These are phyloP conservation scores for Xylariaceae sp. DNA, from an alignment of 2,329 filamentous ascomycete genomes.

Conservation along the genomic window DNA sequence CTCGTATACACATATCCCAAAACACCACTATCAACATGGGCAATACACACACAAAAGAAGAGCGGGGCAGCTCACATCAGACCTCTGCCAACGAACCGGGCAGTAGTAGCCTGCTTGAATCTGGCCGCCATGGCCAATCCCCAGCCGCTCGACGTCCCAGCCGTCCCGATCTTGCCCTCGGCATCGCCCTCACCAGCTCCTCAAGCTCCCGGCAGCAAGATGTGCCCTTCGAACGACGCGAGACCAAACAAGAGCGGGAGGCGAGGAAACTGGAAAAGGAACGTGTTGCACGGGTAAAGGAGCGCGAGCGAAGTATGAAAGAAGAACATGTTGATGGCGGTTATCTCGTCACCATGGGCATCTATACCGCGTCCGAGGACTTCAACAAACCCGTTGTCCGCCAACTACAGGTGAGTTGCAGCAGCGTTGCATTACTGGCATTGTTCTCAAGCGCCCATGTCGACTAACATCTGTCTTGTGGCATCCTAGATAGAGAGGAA, in stretches of 20 bases:
- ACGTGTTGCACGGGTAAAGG: slow-evolving; percentile 74
- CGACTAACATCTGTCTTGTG: slow-evolving; percentile 21
- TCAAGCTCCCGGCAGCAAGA: slow-evolving; percentile 49
- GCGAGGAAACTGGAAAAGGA: slow-evolving; percentile 85
- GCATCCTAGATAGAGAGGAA: slow-evolving; percentile 80
- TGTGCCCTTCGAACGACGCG: slow-evolving; percentile 68
- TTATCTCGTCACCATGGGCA: slow-evolving; percentile 90
- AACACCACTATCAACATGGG: slow-evolving; percentile 19
- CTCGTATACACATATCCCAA: background rate
- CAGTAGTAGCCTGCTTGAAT: slow-evolving; percentile 3
- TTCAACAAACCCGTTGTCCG: slow-evolving; percentile 89
- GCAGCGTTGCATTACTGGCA: background rate
- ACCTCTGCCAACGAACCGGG: slow-evolving; percentile 16
- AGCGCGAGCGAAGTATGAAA: slow-evolving; percentile 86
- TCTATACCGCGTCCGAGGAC: slow-evolving; percentile 91
- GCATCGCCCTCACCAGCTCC: slow-evolving; percentile 47
- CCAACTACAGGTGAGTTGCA: slow-evolving; percentile 78
- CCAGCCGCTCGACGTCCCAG: slow-evolving; percentile 41
- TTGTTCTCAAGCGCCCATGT: background rate
- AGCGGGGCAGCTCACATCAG: slow-evolving; percentile 16
- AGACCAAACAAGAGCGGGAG: slow-evolving; percentile 91
- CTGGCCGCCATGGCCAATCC: slow-evolving; percentile 22
- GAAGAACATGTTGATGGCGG: slow-evolving; percentile 96
- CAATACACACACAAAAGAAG: slow-evolving; percentile 29
- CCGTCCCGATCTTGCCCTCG: slow-evolving; percentile 56